phyloP scores from a whole-genome alignment of 768 basidiomycete genomes.

The Lepiota brunneoincarnata region DNA sequence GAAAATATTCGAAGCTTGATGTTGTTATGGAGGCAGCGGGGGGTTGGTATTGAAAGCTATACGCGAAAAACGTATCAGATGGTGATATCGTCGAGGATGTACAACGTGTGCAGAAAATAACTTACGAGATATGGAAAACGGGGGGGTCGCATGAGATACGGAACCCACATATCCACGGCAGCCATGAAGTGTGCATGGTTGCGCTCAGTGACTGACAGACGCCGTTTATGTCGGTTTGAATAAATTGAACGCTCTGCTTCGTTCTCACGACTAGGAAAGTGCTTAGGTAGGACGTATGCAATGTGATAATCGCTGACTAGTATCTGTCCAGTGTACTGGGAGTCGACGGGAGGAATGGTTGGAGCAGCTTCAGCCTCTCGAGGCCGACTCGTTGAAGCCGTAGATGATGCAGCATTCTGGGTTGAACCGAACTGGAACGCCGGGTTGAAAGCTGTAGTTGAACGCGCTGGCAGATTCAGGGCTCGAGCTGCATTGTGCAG shows the following conservation, averaged over 20 bases:
- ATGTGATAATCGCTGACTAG: constrained; percentile 76
- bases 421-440: constrained; percentile 40
- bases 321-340: constrained; percentile 70
- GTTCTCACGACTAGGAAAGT: constrained; percentile 39
- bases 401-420: constrained; percentile 25
- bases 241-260: background rate
- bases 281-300: constrained; percentile 72
- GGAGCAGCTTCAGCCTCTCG: constrained; percentile 31
- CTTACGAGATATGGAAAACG: constrained; percentile 72
- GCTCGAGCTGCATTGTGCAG: constrained; percentile 69
- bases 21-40: constrained; percentile 75
- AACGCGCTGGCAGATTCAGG: constrained; percentile 61
- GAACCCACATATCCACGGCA: constrained; percentile 74
- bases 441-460: constrained; percentile 57
- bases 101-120: constrained; percentile 4
- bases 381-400: constrained; percentile 32
- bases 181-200: constrained; percentile 75
- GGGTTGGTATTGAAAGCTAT: constrained; percentile 75
- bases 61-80: constrained; percentile 10
- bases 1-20: constrained; percentile 75
- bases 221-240: constrained; percentile 32
- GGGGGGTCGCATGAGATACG: constrained; percentile 65
- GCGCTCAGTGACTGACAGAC: constrained; percentile 58
- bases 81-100: background rate
- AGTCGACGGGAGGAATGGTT: constrained; percentile 49